Base-by-base conservation (phyloP, 257 asterid genomes). In the Nyctanthes arbortristis region DNA sequence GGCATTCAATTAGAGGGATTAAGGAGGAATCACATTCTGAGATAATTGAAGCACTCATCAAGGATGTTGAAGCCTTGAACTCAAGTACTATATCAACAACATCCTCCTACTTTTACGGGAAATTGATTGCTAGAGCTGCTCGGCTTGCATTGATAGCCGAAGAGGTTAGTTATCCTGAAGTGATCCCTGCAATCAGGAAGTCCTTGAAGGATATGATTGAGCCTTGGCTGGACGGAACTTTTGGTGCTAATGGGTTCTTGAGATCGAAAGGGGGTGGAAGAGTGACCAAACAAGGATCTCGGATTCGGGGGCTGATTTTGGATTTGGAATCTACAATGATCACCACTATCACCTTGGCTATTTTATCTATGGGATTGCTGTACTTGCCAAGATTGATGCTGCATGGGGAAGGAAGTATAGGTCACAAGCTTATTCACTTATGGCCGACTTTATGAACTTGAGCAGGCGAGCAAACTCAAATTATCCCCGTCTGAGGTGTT, bases 121-220 rank as follows among this genome's bases (percentile, higher is more conserved):
- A 93, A 72, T 69, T 91, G 81, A 81, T 93, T 36, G 97, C 99
- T 12, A 79, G 99, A 73, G 99, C 96, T 35, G 97, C 99, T n/a
- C 91, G 97, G 71, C 80, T 91, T 45, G 99, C 95, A 28, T 68
- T 93, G 64, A 89, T 93, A 68, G 96, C 99, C 57, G 99, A 93
- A 70, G 99, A 93, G 83, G 90, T 93, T 59, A 45, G 70, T 57
- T 81, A 72, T 40, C 81, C 63, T 20, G 96, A 87, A 39, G 96
- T 86, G 40, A 79, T 93, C 49, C 95, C 97, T 7, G 54, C 79
- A 31, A 78, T 91, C 57, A 75, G 67, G 76, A 85, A 80, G 75
- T 91, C 86, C 81, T 84, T 93, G 87, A 89, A 87, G 85, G 88
- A 85, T 40, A 65, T 89, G n/a, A 88, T 93, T n/a, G 89, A 91